Percentiles rank a stretch among this genome's conserved stretches.
phyloP scores from a whole-genome alignment of 129 eudicot genomes.

The Logfia minima region DNA sequence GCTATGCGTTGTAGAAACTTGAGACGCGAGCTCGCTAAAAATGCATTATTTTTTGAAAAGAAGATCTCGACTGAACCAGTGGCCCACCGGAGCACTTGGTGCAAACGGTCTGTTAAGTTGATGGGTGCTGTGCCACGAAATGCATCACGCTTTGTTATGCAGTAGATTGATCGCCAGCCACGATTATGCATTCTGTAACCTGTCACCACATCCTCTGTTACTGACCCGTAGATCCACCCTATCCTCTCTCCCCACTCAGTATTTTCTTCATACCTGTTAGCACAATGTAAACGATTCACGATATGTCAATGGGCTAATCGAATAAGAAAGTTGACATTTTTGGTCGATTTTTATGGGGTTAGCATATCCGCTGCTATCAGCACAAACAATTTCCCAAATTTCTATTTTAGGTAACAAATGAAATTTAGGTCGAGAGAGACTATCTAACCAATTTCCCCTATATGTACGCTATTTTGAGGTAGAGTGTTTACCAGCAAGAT shows the following conservation, averaged over 20 bases:
- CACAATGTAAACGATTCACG: not conserved
- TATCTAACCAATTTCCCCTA: not conserved
- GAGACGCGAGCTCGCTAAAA: slow-evolving; percentile 6
- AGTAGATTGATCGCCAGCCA: slow-evolving; percentile 87
- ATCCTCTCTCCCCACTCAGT: slow-evolving; percentile 93
- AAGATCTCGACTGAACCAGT: slow-evolving; percentile 18
- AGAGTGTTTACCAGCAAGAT: slow-evolving; percentile 68
- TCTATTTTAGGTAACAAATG: not conserved
- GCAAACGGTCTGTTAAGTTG: slow-evolving; percentile 48
- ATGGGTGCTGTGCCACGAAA: slow-evolving; percentile 87
- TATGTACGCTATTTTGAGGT: not conserved
- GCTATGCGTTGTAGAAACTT: slow-evolving; percentile 15
- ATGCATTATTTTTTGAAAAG: slow-evolving; percentile 13
- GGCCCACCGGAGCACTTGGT: slow-evolving; percentile 16
- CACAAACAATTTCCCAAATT: not conserved
- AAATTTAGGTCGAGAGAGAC: not conserved
- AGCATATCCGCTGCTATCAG: too few species aligned
- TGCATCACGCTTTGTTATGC: slow-evolving; percentile 86
- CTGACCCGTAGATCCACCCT: slow-evolving; percentile 93
- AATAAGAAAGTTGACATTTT: not conserved
- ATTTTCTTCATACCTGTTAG: slow-evolving; percentile 77
- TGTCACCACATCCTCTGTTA: slow-evolving; percentile 85
- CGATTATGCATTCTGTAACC: slow-evolving; percentile 97
- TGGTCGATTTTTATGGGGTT: too few species aligned
- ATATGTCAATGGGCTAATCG: not conserved